Percentiles rank a stretch among this genome's conserved stretches.
phyloP scores from a whole-genome alignment of 163 green algal species.

The Prototheca cutis region DNA sequence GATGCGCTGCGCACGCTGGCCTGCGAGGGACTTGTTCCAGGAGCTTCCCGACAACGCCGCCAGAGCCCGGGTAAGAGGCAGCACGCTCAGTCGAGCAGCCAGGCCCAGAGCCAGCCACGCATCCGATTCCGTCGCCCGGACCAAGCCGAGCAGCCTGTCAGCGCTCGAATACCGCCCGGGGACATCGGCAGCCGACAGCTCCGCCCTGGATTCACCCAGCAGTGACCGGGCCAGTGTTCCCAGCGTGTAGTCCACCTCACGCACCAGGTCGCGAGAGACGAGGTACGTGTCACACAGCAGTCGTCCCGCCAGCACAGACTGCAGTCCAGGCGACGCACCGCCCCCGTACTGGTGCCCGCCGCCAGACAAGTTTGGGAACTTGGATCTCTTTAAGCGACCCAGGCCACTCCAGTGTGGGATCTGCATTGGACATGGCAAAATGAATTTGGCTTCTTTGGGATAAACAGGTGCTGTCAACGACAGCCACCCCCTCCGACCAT shows the following conservation, averaged over 20 bases:
- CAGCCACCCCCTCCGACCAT: no score
- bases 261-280: slow-evolving; percentile 74
- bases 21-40: slow-evolving; percentile 81
- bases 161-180: slow-evolving; percentile 2
- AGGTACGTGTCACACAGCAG: slow-evolving; percentile 97
- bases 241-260: slow-evolving; percentile 90
- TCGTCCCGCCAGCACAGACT: slow-evolving; percentile 48
- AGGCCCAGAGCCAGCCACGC: slow-evolving; percentile 87
- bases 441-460: no score
- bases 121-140: slow-evolving; percentile 72
- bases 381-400: slow-evolving; percentile 78
- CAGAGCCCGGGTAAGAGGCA: slow-evolving; percentile 57
- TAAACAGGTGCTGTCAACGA: no score
- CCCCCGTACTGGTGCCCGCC: slow-evolving; percentile 75
- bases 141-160: slow-evolving; percentile 48
- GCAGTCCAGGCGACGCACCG: slow-evolving; percentile 52
- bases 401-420: slow-evolving; percentile 87
- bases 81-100: slow-evolving; percentile 60
- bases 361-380: slow-evolving; percentile 72
- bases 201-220: slow-evolving; percentile 58
- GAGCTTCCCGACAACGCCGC: slow-evolving; percentile 73
- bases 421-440: slow-evolving; percentile 43
- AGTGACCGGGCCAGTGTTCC: slow-evolving; percentile 62
- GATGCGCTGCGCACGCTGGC: slow-evolving; percentile 86
- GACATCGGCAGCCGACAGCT: slow-evolving; percentile 49